phyloP scores from a whole-genome alignment of 257 asterid species.

The Henckelia pumila region DNA sequence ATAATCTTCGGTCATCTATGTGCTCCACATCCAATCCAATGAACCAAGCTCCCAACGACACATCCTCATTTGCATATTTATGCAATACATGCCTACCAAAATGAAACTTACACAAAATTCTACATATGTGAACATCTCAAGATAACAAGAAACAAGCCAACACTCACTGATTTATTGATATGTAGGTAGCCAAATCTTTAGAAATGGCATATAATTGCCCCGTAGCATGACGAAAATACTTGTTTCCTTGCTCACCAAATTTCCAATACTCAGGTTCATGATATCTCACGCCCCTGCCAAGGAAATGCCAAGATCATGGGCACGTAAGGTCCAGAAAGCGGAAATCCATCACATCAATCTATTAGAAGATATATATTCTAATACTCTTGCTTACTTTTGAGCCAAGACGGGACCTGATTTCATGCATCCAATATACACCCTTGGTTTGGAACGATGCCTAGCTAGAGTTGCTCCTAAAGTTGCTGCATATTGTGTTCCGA shows the following conservation, averaged over 20 bases:
- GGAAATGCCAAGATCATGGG: slow-evolving; percentile 9
- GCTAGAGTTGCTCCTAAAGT: slow-evolving; percentile 74
- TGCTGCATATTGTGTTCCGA: slow-evolving; percentile 42
- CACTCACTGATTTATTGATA: slow-evolving; percentile 74
- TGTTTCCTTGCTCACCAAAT: slow-evolving; percentile 89
- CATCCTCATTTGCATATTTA: slow-evolving; percentile 87
- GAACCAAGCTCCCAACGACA: slow-evolving; percentile 86
- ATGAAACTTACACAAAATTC: slow-evolving; percentile 12
- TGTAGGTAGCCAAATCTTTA: slow-evolving; percentile 78
- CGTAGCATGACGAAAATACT: slow-evolving; percentile 90
- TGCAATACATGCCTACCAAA: slow-evolving; percentile 65
- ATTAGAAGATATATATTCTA: neutral
- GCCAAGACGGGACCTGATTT: slow-evolving; percentile 92
- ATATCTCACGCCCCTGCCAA: slow-evolving; percentile 80
- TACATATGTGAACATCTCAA: neutral
- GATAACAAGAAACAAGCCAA: slow-evolving; percentile 8
- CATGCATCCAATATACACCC: slow-evolving; percentile 94
- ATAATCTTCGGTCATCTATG: slow-evolving; percentile 83
- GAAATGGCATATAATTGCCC: slow-evolving; percentile 93
- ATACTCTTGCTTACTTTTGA: slow-evolving; percentile 59
- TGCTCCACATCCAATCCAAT: slow-evolving; percentile 93
- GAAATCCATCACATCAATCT: neutral
- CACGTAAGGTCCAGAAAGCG: slow-evolving; percentile 9
- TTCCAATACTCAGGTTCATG: slow-evolving; percentile 97
- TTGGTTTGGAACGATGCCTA: slow-evolving; percentile 70